A percentile compares a stretch with the other conserved stretches of the same genome.
phyloP scores from a whole-genome alignment of 768 basidiomycete species.

The Cystobasidium ongulense region DNA sequence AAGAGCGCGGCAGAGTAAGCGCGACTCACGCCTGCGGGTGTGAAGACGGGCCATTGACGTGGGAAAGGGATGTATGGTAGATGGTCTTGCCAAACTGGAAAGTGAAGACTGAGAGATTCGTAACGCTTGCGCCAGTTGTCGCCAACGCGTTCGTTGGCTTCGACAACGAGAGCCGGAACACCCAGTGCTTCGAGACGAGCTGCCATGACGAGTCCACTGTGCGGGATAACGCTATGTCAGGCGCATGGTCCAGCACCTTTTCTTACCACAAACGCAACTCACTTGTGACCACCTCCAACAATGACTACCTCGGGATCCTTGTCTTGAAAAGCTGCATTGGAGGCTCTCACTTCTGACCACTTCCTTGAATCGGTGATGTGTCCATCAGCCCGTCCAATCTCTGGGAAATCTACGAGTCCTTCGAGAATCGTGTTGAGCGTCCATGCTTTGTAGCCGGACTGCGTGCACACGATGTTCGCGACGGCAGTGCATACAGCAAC shows the following conservation, averaged over 20 bases:
- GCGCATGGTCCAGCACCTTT: background rate
- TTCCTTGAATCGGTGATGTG: background rate
- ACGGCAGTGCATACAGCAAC: background rate
- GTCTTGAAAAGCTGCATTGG: background rate
- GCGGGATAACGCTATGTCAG: too few species aligned
- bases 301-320: background rate
- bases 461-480: background rate
- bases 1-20: too few species aligned
- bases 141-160: slow-evolving; percentile 45
- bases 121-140: slow-evolving; percentile 51
- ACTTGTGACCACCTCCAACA: slow-evolving; percentile 9
- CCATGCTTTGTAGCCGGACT: background rate
- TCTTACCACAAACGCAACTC: background rate
- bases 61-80: slow-evolving; percentile 48
- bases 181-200: slow-evolving; percentile 57
- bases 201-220: slow-evolving; percentile 53
- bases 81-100: slow-evolving; percentile 44
- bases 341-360: background rate
- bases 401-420: background rate
- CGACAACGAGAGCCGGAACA: slow-evolving; percentile 55
- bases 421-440: background rate
- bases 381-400: background rate
- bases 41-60: slow-evolving; percentile 37
- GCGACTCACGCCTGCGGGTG: too few species aligned
- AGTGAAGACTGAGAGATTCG: slow-evolving; percentile 57